Conservation (phyloP, 2,329 filamentous ascomycete genomes). For the Claviceps purpurea region DNA sequence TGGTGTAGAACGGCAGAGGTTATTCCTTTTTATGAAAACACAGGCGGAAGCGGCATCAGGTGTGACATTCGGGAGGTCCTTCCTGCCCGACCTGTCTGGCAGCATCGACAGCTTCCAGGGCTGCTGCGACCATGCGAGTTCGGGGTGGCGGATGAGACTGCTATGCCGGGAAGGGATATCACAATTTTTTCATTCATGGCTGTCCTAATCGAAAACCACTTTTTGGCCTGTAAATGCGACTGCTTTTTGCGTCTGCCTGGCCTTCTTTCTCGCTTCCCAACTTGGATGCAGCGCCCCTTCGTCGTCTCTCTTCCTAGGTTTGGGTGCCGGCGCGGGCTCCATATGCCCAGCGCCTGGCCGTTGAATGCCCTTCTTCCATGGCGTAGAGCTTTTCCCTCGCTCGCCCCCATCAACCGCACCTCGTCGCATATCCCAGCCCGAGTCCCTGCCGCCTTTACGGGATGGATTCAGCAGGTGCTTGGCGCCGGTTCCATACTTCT, state of each 20-base stretch:
- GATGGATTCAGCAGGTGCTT: conserved; percentile 44
- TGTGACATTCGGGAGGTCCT: background rate
- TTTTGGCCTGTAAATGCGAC: conserved; percentile 12
- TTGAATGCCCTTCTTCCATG: conserved; percentile 40
- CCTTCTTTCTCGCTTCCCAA: conserved; percentile 14
- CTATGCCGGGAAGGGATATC: background rate
- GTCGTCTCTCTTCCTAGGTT: conserved; percentile 28
- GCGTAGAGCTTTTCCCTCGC: conserved; percentile 20
- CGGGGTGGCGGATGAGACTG: background rate
- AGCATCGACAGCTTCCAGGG: background rate
- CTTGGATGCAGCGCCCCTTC: conserved; percentile 39
- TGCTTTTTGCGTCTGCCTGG: conserved; percentile 10
- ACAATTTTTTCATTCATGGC: background rate
- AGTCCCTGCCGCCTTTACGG: conserved; percentile 25
- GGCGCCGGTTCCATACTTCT: conserved; percentile 61
- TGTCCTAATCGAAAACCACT: conserved; percentile 13
- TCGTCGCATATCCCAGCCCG: conserved; percentile 44
- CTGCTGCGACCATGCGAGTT: background rate
- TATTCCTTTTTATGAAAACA: background rate
- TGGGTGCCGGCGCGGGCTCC: conserved; percentile 12
- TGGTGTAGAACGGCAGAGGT: background rate
- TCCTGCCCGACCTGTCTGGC: background rate
- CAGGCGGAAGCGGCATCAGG: background rate
- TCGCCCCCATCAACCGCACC: conserved; percentile 37
- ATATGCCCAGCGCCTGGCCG: conserved; percentile 17